A percentile compares a stretch with the other conserved stretches of the same genome.
Evolutionary conservation across 768 basidiomycete species (phyloP).

Genomic region (Suillus sp.): DNA sequence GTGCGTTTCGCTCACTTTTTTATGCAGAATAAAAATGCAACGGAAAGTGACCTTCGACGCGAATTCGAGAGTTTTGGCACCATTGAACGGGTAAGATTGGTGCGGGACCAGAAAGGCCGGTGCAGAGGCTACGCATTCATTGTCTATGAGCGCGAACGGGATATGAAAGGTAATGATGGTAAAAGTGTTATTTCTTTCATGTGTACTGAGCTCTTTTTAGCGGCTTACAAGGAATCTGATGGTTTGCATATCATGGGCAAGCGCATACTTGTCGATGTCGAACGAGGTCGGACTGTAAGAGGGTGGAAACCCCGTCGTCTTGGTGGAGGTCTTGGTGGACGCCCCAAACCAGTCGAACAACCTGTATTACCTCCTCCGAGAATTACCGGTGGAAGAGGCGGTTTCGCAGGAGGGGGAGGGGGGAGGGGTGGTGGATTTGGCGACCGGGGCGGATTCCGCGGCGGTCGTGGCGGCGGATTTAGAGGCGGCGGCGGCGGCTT

Average conservation of each 20-base stretch:
- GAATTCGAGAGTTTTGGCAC: constrained; percentile 96
- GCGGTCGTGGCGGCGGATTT: constrained; percentile 40
- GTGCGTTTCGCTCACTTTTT: constrained; percentile 21
- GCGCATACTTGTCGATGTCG: constrained; percentile 95
- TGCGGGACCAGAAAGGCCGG: constrained; percentile 86
- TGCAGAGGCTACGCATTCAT: constrained; percentile 94
- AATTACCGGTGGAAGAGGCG: constrained; percentile 40
- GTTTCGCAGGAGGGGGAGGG: constrained; percentile 46
- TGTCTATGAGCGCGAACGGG: constrained; percentile 96
- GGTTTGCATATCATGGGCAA: constrained; percentile 96
- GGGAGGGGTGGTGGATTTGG: constrained; percentile 33
- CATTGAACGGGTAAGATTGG: constrained; percentile 92
- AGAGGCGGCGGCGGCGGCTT: constrained; percentile 40
- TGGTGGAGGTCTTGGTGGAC: constrained; percentile 98
- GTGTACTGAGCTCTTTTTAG: constrained; percentile 39
- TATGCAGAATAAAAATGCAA: constrained; percentile 83
- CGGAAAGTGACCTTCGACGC: constrained; percentile 87
- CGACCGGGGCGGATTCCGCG: constrained; percentile 38
- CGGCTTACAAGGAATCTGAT: constrained; percentile 98
- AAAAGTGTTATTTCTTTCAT: constrained; percentile 17
- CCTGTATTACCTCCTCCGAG: constrained; percentile 33
- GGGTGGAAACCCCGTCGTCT: constrained; percentile 98
- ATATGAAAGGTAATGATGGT: constrained; percentile 87
- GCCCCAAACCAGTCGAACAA: constrained; percentile 77
- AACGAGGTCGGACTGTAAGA: constrained; percentile 95